Conservation (phyloP, 192 early-diverging fungal genomes). For the Linnemannia exigua region DNA sequence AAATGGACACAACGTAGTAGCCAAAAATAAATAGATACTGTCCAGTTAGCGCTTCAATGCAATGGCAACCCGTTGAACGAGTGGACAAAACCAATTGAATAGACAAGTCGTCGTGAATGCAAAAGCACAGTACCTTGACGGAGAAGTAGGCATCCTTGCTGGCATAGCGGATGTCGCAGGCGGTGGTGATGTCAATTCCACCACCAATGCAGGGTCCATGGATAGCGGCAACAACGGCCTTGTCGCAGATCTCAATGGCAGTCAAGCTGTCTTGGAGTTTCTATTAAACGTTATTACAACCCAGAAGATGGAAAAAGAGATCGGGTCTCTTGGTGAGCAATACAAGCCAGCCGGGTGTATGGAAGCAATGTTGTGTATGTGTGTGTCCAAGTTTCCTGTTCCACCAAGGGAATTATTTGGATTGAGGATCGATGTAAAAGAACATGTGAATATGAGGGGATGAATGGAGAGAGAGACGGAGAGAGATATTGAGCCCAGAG, state of each 20-base stretch:
- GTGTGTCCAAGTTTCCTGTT: neutral
- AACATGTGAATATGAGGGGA: neutral
- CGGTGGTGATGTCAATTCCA: constrained; percentile 89
- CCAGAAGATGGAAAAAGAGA: neutral
- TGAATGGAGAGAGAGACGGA: neutral
- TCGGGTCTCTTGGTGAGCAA: neutral
- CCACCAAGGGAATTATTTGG: neutral
- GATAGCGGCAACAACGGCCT: constrained; percentile 91
- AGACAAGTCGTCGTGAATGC: neutral
- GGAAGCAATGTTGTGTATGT: neutral
- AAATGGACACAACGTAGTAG: neutral
- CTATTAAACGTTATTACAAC: constrained; percentile 17
- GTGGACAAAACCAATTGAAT: neutral
- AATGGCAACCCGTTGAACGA: neutral
- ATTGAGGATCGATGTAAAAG: too few species aligned
- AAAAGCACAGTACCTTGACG: constrained; percentile 73
- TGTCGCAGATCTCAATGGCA: constrained; percentile 86
- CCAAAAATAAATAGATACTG: neutral
- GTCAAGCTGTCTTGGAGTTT: constrained; percentile 77
- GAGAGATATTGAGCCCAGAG: neutral
- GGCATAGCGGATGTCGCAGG: constrained; percentile 93
- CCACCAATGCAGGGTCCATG: constrained; percentile 90
- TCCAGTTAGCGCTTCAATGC: neutral
- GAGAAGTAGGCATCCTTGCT: constrained; percentile 84
- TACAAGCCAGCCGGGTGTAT: neutral